Conservation (phyloP, 2,329 filamentous ascomycete genomes). For the Monilinia aucupariae region DNA sequence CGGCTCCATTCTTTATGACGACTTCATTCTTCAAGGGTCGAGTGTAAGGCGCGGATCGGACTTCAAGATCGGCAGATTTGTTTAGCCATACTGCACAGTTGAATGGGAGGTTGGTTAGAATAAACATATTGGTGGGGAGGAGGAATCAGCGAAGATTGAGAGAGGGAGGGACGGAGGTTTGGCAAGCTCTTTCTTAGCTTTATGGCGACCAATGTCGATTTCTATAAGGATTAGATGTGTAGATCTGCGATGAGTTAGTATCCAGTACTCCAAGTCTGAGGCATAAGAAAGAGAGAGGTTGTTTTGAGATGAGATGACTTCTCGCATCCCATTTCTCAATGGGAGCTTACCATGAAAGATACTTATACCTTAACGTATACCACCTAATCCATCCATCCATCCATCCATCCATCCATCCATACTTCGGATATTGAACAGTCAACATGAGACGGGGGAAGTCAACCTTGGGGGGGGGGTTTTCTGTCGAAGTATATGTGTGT, state of each 20-base stretch:
- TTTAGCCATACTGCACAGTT: constrained; percentile 20
- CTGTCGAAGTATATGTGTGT: too few relatives aligned
- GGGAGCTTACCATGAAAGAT: not conserved
- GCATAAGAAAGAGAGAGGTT: not conserved
- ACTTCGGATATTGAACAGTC: not conserved
- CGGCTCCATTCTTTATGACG: constrained; percentile 37
- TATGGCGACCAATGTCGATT: not conserved
- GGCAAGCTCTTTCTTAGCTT: too few relatives aligned
- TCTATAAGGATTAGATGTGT: not conserved
- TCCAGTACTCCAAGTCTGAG: not conserved
- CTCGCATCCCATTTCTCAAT: not conserved
- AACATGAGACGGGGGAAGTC: not conserved
- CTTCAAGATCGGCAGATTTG: constrained; percentile 32
- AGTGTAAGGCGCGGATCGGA: constrained; percentile 37
- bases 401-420: not conserved
- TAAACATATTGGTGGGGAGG: not conserved
- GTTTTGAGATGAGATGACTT: not conserved
- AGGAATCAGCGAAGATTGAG: not conserved
- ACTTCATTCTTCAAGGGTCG: constrained; percentile 37
- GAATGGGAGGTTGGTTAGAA: not conserved
- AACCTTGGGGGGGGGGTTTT: too few relatives aligned
- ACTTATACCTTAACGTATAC: constrained; percentile 9
- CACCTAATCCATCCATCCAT: not conserved
- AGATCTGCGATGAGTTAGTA: not conserved
- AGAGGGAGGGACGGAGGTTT: too few relatives aligned